Evolutionary conservation across 495 filamentous ascomycete species (phyloP), one percentile per base, ranked within the genome.

Genomic region (Geopyxis carbonaria): DNA sequence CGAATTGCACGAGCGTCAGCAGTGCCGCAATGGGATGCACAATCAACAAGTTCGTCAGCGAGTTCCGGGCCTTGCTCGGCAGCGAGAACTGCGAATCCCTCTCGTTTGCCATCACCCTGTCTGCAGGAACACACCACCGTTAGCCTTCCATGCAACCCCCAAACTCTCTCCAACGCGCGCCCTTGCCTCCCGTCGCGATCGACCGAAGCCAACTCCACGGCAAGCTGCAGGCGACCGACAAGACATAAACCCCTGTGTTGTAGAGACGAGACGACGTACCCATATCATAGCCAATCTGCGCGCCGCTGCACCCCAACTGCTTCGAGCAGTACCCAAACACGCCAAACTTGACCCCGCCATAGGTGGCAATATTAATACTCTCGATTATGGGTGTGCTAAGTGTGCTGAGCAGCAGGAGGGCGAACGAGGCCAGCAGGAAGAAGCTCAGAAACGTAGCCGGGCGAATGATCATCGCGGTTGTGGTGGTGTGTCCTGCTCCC

Each of bases 341-440:
- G 5, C 89, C 89, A 61, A 93, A 92, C 38, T 78, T 73, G 46
- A 81, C 69, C 43, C 76, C 74, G 14, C 74, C 54, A 52, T 72
- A 89, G 9, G 70, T 76, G 13, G 78, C 85, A 6, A 97, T 65
- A 1, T 83, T 82, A 22, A 97, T 86, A 8, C 63, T 67, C 49
- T 77, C 77, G 55, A 97, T 74, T 46, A 97, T 81, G 8, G 89
- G 89, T 0, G 85, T 86, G n/a, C 85, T 92, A 15, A 97, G 59
- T 25, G 83, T 80, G n/a, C 84, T 80, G 15, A 97, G 64, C 3
- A 94, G 62, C 15, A 97, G 65, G 22, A 94, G 66, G 34, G 63
- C 75, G 62, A 97, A 95, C 43, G 87, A 84, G 51, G 72, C 64
- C 39, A 92, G 70, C 38, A 94, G 76, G 52, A 95, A 64, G 43